Evolutionary conservation across 345 rosid genomes (phyloP).

Genomic region (Raphanus raphanistrum): DNA sequence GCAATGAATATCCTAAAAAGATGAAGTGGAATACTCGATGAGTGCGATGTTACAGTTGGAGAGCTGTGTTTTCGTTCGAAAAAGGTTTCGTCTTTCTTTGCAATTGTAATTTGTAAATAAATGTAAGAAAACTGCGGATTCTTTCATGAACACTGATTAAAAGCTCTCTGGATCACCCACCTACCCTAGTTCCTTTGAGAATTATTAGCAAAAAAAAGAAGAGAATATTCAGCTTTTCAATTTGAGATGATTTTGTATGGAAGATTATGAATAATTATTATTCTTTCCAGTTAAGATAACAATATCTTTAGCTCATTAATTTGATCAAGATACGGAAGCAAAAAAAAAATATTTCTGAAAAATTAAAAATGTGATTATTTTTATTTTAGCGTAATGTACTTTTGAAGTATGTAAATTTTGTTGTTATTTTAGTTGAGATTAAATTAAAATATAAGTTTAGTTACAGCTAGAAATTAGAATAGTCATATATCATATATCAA

Average conservation of each 20-base stretch:
- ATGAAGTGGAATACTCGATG: slow-evolving; percentile 32
- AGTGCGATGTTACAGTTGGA: slow-evolving; percentile 41
- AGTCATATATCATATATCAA: neutral
- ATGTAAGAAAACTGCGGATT: neutral
- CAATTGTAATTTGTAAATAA: neutral
- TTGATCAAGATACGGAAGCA: neutral
- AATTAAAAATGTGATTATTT: too few relatives aligned
- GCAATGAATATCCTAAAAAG: slow-evolving; percentile 44
- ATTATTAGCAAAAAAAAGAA: slow-evolving; percentile 9
- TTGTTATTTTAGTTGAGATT: neutral
- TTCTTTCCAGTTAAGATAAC: neutral
- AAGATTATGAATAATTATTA: neutral
- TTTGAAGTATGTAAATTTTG: neutral
- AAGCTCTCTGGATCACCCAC: slow-evolving; percentile 10
- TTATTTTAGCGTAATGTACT: neutral
- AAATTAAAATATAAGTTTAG: neutral
- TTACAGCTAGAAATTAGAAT: neutral
- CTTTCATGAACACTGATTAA: neutral
- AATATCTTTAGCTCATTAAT: neutral
- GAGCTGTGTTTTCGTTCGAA: slow-evolving; percentile 32
- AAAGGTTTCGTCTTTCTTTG: slow-evolving; percentile 19
- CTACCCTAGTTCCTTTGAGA: slow-evolving; percentile 24
- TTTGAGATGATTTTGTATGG: slow-evolving; percentile 21
- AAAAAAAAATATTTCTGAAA: neutral
- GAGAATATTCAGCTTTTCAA: slow-evolving; percentile 32